Evolutionary conservation across 1,284 basidiomycete species (phyloP).

Genomic region (Apiotrichum gamsii): DNA sequence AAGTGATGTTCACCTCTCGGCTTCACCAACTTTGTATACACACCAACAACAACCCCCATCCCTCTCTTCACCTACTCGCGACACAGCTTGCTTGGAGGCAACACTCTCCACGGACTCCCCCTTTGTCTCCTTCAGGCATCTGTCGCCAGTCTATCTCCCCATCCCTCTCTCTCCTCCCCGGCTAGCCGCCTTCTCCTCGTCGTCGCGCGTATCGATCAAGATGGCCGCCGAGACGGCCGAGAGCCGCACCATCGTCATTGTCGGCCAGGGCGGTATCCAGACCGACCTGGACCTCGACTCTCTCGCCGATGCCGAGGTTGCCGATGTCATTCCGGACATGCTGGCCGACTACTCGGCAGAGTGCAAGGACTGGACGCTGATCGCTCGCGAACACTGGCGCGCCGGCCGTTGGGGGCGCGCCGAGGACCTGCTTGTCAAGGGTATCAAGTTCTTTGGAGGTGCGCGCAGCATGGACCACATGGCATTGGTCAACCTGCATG

Average conservation of each 20-base stretch:
- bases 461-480: conserved; percentile 45
- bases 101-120: too few species aligned
- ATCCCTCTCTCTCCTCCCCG: not conserved
- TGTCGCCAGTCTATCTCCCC: not conserved
- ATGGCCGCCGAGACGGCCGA: conserved; percentile 20
- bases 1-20: too few species aligned
- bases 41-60: too few species aligned
- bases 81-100: too few species aligned
- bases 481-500: conserved; percentile 57
- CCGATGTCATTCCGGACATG: conserved; percentile 42
- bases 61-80: too few species aligned
- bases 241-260: conserved; percentile 25
- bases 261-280: conserved; percentile 39
- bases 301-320: conserved; percentile 38
- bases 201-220: not conserved
- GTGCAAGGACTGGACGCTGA: conserved; percentile 45
- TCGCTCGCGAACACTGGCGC: conserved; percentile 47
- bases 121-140: too few species aligned
- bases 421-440: conserved; percentile 39
- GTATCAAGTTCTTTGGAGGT: conserved; percentile 34
- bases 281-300: conserved; percentile 47
- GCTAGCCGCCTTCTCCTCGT: not conserved
- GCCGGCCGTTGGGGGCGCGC: conserved; percentile 35
- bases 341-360: conserved; percentile 41
- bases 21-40: too few species aligned